A percentile compares a stretch with the other conserved stretches of the same genome.
These are phyloP conservation scores for Thalassiosira exigua DNA, from an alignment of 352 stramenopile species.

Conservation along the genomic window DNA sequence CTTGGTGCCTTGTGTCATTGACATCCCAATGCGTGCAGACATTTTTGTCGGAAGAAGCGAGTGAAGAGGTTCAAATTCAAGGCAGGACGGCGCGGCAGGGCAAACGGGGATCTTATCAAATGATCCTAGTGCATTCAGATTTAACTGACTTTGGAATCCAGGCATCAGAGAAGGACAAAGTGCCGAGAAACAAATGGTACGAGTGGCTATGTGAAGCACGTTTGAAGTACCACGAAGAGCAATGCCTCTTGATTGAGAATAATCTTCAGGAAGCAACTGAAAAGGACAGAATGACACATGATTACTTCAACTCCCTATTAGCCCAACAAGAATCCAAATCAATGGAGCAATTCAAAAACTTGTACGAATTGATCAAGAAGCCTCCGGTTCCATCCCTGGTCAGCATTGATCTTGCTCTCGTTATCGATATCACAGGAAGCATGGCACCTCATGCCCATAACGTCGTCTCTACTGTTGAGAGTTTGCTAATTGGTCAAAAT, in stretches of 20 bases:
- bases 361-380: constrained; percentile 70
- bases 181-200: constrained; percentile 64
- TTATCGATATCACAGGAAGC: constrained; percentile 68
- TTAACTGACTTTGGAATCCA: constrained; percentile 67
- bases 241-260: constrained; percentile 53
- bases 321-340: constrained; percentile 25
- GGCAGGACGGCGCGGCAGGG: constrained; percentile 76
- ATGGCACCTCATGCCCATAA: constrained; percentile 58
- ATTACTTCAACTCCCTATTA: constrained; percentile 74
- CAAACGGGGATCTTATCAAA: constrained; percentile 71
- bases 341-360: constrained; percentile 54
- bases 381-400: constrained; percentile 48
- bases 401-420: constrained; percentile 61
- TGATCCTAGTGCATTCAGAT: constrained; percentile 72
- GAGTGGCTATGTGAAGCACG: constrained; percentile 58
- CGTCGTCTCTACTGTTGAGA: constrained; percentile 48
- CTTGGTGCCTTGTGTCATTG: too few relatives aligned
- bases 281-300: constrained; percentile 55
- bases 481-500: constrained; percentile 59
- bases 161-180: constrained; percentile 41
- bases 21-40: too few relatives aligned
- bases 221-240: constrained; percentile 36
- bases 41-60: constrained; percentile 48
- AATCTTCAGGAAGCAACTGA: constrained; percentile 60
- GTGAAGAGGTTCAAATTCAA: constrained; percentile 81